Base-by-base conservation (phyloP, 2,329 filamentous ascomycete genomes). In the Aaosphaeria pasadenensis region DNA sequence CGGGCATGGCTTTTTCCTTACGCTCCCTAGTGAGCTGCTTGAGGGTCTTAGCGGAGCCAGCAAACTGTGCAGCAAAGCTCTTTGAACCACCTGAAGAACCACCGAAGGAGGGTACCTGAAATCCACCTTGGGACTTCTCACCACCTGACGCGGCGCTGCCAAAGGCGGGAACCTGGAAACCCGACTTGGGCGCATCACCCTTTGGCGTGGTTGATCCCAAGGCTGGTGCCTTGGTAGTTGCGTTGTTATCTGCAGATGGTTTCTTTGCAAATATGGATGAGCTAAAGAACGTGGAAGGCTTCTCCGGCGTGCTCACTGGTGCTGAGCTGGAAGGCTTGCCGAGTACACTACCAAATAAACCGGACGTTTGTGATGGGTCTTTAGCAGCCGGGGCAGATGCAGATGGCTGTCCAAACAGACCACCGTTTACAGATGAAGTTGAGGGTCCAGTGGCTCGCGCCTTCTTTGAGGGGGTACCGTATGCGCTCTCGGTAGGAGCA, bases 1-100 rank as follows among this genome's bases (percentile, higher is more conserved):
- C 67, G 9, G 60, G 61, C 47, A 58, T 64, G 5, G 60, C 66
- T 49, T 70, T 69, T 47, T 62, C 55, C 55, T 69, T 69, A 6
- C 61, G 63, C 47, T 69, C 65, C 5, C 60, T 61, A 31, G 58
- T 56, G 33, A 68, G 60, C 45, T 68, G 48, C 40, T 69, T 63
- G 30, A 57, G 60, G 0, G 63, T 60, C 51, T 66, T 68, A 7
- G 64, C 61, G 2, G 47, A 58, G 43, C 62, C 59, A 7, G 59
- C 55, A 46, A 69, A 70, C 33, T 66, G 63, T 17, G 50, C 51
- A 29, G 63, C 46, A 41, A 65, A 63, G 41, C 41, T 31, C 9
- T 17, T 42, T n/a, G 28, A 13, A 31, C 39, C 39, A 24, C 6
- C 28, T 5, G 31, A 11, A 32, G 9, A 24, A 4, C 9, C 3